Evolutionary conservation across 139 green algal species (phyloP), one percentile per base, ranked within the genome.

Genomic region (Trebouxia sp.): DNA sequence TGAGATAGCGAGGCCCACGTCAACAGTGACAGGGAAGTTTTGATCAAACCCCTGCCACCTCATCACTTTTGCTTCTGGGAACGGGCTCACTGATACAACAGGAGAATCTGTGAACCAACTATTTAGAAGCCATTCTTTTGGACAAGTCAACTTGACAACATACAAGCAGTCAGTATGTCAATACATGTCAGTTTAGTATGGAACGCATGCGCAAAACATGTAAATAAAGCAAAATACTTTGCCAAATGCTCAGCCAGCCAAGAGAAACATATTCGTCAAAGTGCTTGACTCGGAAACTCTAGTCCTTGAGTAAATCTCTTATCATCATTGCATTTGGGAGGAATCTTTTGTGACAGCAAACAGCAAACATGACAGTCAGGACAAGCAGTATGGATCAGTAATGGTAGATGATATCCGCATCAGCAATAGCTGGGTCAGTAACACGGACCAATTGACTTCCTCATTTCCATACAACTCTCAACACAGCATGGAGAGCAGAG

Each of bases 231-330:
- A 43, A 45, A 75, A 11, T 11, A 58, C 22, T 75, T 15, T 58
- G 65, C 9, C 56, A 15, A 83, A 45, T 83, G 89, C 89, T 95
- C 91, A 94, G 91, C 92, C 91, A 95, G 91, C 91, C 91, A 95
- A 95, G 90, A 90, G 91, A 94, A 89, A 84, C 80, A 84, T 80
- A 80, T 82, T 94, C 88, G 72, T 95, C 91, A 93, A 84, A 58
- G 35, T 78, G n/a, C 66, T 50, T 65, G 76, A 78, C 88, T 95
- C 92, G 75, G 89, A 95, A 93, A 95, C 91, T 95, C 92, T 95
- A 95, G 92, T 95, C 92, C 88, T 82, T 90, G 86, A 87, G 62
- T 72, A 85, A 83, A 78, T 48, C 14, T 90, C 43, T 94, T 89
- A 87, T 94, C 90, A 94, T 66, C 20, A 85, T 86, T 81, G 22